phyloP scores from a whole-genome alignment of 148 eudicot genomes.

The Rhododendron molle region DNA sequence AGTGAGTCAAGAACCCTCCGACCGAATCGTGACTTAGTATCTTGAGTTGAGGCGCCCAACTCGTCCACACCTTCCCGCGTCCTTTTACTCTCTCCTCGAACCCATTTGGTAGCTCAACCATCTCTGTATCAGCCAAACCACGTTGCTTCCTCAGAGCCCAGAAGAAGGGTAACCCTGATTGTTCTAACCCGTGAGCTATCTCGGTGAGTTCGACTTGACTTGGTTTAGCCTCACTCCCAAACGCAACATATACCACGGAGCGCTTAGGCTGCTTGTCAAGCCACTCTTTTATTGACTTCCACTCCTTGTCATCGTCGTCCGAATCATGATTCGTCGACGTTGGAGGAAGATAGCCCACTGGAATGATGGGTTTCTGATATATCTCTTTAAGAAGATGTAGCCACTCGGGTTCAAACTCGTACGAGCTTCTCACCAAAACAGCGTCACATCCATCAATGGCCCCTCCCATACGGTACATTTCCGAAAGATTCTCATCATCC shows the following conservation, averaged over 20 bases:
- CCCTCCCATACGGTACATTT: conserved; percentile 16
- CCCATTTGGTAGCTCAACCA: conserved; percentile 1
- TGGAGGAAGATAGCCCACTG: conserved; percentile 12
- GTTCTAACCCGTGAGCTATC: conserved; percentile 40
- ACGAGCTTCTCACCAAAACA: conserved; percentile 26
- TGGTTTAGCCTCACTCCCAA: conserved; percentile 35
- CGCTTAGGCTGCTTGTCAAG: conserved; percentile 25
- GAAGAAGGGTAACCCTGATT: conserved; percentile 28
- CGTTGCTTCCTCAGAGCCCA: conserved; percentile 29
- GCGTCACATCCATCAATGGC: conserved; percentile 27
- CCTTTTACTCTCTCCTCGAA: conserved; percentile 7
- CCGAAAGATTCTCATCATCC: conserved; percentile 7
- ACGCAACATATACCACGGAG: conserved; percentile 41
- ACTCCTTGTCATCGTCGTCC: neutral
- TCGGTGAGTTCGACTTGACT: conserved; percentile 30
- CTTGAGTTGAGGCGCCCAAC: conserved; percentile 18
- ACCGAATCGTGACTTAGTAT: conserved; percentile 14
- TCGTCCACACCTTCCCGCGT: conserved; percentile 8
- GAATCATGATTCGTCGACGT: neutral
- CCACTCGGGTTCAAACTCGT: conserved; percentile 36
- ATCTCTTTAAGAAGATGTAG: conserved; percentile 23
- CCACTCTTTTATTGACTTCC: conserved; percentile 6
- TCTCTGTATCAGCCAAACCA: neutral
- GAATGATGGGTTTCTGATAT: conserved; percentile 9
- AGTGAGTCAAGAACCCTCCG: conserved; percentile 9